phyloP scores from a whole-genome alignment of 2,329 filamentous ascomycete genomes.

The Trichophaea hybrida region DNA sequence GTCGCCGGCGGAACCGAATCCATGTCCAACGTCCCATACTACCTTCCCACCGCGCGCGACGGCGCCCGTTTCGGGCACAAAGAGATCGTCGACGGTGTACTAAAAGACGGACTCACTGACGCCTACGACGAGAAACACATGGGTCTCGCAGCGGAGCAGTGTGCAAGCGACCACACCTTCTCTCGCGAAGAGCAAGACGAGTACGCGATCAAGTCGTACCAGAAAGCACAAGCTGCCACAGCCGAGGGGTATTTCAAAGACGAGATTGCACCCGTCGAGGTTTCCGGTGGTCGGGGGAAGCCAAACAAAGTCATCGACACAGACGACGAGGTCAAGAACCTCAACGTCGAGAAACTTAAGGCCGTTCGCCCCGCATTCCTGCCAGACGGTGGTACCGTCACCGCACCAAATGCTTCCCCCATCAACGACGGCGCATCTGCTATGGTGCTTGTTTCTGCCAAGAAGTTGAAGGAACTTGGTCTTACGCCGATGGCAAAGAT shows the following conservation, averaged over 20 bases:
- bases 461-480: conserved; percentile 79
- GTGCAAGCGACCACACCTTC: conserved; percentile 68
- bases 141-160: conserved; percentile 86
- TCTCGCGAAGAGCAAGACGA: conserved; percentile 78
- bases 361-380: conserved; percentile 73
- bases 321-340: conserved; percentile 94
- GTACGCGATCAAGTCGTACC: conserved; percentile 89
- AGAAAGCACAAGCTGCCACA: conserved; percentile 78
- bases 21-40: conserved; percentile 97
- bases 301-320: conserved; percentile 62
- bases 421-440: conserved; percentile 91
- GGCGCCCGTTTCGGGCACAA: conserved; percentile 93
- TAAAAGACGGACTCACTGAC: conserved; percentile 89
- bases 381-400: conserved; percentile 71
- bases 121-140: conserved; percentile 88
- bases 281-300: conserved; percentile 81
- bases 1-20: conserved; percentile 92
- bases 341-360: conserved; percentile 70
- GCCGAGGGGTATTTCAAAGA: conserved; percentile 64
- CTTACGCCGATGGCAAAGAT: conserved; percentile 93
- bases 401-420: conserved; percentile 89
- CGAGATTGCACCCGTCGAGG: conserved; percentile 82
- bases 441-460: conserved; percentile 83
- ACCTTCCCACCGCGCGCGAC: conserved; percentile 71
- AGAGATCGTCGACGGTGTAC: conserved; percentile 72